Evolutionary conservation across 2,329 filamentous ascomycete genomes (phyloP), one percentile per base, ranked within the genome.

Genomic region (Fusarium liriodendri): DNA sequence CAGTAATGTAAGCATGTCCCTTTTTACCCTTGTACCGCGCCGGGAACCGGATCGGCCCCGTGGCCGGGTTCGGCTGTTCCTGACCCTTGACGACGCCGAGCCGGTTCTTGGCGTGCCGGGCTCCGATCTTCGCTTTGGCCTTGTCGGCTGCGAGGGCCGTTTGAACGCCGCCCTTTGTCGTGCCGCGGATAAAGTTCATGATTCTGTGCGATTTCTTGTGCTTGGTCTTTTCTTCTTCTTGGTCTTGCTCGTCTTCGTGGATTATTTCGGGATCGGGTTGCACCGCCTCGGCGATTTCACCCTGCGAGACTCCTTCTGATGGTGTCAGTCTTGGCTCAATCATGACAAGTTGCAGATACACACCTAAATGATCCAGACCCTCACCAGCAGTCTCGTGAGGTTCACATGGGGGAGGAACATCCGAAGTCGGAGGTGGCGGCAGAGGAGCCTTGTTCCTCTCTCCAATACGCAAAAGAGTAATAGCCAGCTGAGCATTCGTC

Each of bases 401-500:
- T 27, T 81, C 73, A 2, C 83, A 77, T 0, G 84, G 80, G 0
- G 86, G 85, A 0, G 83, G 80, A 0, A 79, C 76, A 22, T 79
- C 77, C 4, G 81, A 80, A 0, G 77, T 73, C 0, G 86, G 86
- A 0, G 88, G 87, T 0, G 89, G 91, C 0, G 94, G 94, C 0
- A 97, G 82, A 0, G 95, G 95, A 0, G 93, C 92, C 74, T 93
- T 93, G 82, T 95, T 95, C 13, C 89, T 90, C 82, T 97, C 95
- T 45, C 94, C 94, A 33, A 96, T 91, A 6, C 95, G 92, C 13
- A 97, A 89, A 2, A 97, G 87, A 0, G 94, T 97, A 32, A 97
- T 85, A 0, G 94, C 91, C 20, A 97, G 89, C 79, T 97, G 95
- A 5, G 94, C 94, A 79, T 97, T 97, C 2, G 94, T 97, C 1